Evolutionary conservation across 2,329 filamentous ascomycete genomes (phyloP), one percentile per base, ranked within the genome.

Genomic region (Fusarium phyllophilum): DNA sequence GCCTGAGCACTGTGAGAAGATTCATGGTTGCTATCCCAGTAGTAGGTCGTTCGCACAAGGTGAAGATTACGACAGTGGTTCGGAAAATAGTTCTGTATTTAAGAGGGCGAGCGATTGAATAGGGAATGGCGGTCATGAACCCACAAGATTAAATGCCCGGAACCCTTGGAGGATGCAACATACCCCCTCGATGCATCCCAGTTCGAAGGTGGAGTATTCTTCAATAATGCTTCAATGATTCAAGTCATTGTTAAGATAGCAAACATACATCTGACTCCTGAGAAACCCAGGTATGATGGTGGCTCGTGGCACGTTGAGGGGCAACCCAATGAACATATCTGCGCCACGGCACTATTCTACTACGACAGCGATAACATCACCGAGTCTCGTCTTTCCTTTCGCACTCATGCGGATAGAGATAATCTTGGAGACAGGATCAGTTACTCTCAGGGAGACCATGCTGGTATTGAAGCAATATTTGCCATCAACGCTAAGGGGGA

Each of bases 201-300:
- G 17, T 71, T 82, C 55, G 76, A 78, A 41, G 33, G 29, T 8
- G 56, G 49, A 15, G 41, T 29, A 5, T 84, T 82, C 70, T 80
- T 81, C 48, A 45, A 78, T 5, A 73, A 70, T 20, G 62, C 70
- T 6, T 60, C 76, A 6, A 79, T 79, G 8, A 80, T 92, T 0
- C 91, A 93, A 69, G 83, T 93, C 48, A 89, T 92, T 61, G 85
- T 91, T 55, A 92, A 92, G 78, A 81, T 93, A 12, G 85, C 88
- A 17, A 89, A 87, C 52, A 89, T 92, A 49, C 84, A 91, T 33
- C 83, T 93, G 1, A 89, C 85, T 0, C 90, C 90, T 0, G 86
- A 89, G n/a, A 85, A 89, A 4, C 87, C 90, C 0, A 76, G 75
- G 0, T 92, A 89, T 71, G 79, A 81, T 0, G 86, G 86, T 22